These are phyloP conservation scores for Hygrocybe coccinea DNA, from an alignment of 768 basidiomycete genomes.

Conservation along the genomic window DNA sequence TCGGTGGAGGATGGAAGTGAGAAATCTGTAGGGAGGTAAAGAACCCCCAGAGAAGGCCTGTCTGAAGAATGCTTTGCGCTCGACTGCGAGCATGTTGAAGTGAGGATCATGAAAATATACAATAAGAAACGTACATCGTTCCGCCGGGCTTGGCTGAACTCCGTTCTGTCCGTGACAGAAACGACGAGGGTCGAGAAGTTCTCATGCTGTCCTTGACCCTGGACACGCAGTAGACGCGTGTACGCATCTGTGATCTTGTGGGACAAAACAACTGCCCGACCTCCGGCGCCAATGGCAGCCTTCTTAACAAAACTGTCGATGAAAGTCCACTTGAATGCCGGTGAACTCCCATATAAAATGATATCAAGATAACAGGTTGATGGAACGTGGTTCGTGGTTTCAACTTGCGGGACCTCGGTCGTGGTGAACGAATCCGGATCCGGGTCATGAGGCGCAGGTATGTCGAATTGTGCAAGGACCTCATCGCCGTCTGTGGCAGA, in stretches of 20 bases:
- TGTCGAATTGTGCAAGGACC: slow-evolving; percentile 1
- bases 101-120: not conserved
- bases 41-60: slow-evolving; percentile 59
- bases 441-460: slow-evolving; percentile 19
- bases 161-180: slow-evolving; percentile 6
- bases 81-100: slow-evolving; percentile 7
- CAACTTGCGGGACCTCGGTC: slow-evolving; percentile 35
- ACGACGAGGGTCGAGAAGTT: not conserved
- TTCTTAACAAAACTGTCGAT: slow-evolving; percentile 34
- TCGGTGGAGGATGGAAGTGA: slow-evolving; percentile 30
- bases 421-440: slow-evolving; percentile 34
- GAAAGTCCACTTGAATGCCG: slow-evolving; percentile 57
- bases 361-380: slow-evolving; percentile 49
- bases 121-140: not conserved
- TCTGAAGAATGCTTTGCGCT: slow-evolving; percentile 20
- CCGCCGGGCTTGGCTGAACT: not conserved
- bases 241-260: not conserved
- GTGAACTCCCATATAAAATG: slow-evolving; percentile 61
- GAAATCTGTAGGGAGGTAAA: slow-evolving; percentile 52
- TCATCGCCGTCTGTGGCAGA: slow-evolving; percentile 21
- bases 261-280: not conserved
- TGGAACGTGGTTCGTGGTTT: slow-evolving; percentile 21
- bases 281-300: not conserved
- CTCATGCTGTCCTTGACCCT: not conserved
- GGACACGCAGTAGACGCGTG: not conserved